A percentile compares a stretch with the other conserved stretches of the same genome.
Evolutionary conservation across 805 yeast genomes (phyloP).

Genomic region (Zygosaccharomyces bisporus): DNA sequence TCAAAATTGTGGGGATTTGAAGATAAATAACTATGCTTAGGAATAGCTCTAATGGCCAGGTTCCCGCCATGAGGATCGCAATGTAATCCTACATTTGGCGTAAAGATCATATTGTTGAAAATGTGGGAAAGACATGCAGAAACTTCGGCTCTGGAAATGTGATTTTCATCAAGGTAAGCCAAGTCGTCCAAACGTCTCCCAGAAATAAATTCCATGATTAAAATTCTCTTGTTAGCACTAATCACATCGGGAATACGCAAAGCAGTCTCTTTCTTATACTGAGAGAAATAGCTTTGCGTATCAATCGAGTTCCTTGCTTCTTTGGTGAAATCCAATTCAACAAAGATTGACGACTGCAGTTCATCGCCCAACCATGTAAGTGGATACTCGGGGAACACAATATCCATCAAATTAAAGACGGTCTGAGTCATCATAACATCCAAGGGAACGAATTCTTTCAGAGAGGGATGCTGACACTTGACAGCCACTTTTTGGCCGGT

Average conservation of each 20-base stretch:
- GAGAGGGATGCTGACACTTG: slow-evolving; percentile 88
- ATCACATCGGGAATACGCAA: slow-evolving; percentile 71
- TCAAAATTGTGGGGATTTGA: slow-evolving; percentile 71
- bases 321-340: slow-evolving; percentile 83
- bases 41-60: slow-evolving; percentile 64
- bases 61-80: slow-evolving; percentile 99
- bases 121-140: slow-evolving; percentile 83
- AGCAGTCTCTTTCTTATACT: slow-evolving; percentile 60
- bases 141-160: slow-evolving; percentile 73
- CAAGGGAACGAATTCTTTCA: slow-evolving; percentile 82
- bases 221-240: slow-evolving; percentile 62
- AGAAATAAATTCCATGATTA: slow-evolving; percentile 81
- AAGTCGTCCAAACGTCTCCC: slow-evolving; percentile 84
- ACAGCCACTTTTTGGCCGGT: slow-evolving; percentile 81
- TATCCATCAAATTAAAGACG: slow-evolving; percentile 69
- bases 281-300: slow-evolving; percentile 63
- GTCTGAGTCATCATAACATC: slow-evolving; percentile 75
- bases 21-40: slow-evolving; percentile 23
- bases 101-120: slow-evolving; percentile 92
- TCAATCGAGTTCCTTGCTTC: slow-evolving; percentile 78
- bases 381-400: slow-evolving; percentile 90
- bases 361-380: slow-evolving; percentile 95
- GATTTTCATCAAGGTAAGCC: slow-evolving; percentile 54
- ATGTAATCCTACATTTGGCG: slow-evolving; percentile 86
- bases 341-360: slow-evolving; percentile 75